Evolutionary conservation across 345 rosid species (phyloP), one percentile per base, ranked within the genome.

Genomic region (Brassica nigra): DNA sequence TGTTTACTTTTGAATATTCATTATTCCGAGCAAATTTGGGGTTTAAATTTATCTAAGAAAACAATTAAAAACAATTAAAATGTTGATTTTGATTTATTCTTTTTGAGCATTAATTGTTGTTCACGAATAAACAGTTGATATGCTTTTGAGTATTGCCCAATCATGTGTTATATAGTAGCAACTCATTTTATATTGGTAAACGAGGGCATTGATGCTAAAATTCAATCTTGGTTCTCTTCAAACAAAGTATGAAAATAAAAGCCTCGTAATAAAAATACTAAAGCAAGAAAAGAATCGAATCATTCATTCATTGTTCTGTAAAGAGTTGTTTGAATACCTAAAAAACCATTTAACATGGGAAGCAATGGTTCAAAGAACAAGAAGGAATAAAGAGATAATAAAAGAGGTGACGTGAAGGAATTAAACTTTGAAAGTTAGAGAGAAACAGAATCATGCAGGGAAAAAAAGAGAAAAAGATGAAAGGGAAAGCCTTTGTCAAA

Each of bases 231-330:
- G 82, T 57, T 78, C 62, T 73, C 68, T 42, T 72, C 0, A 57
- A 71, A 71, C 61, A 37, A 78, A 63, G 65, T 2, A 63, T 28
- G 1, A 36, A 70, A 61, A 11, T 23, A 58, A 44, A 71, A 34
- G 33, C 20, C 16, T 15, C 11, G 31, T 33, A 12, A 36, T 54
- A 55, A 72, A 10, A 78, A 55, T 54, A 28, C 12, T 0, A 73
- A 66, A 68, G 78, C 70, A 79, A 80, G 83, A 68, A 80, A 80
- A 47, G 78, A 79, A 79, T 79, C 69, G 74, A 79, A 79, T 73
- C 29, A 73, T 73, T 79, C 78, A 74, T 74, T 33, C 55, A 15
- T 42, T n/a, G 39, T 47, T 47, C 55, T 73, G 27, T 57, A 71
- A 71, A 78, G 16, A 11, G 42, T 31, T 37, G 61, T 37, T 65